Evolutionary conservation across 2,329 filamentous ascomycete genomes (phyloP).

Genomic region (Talaromyces sp.): DNA sequence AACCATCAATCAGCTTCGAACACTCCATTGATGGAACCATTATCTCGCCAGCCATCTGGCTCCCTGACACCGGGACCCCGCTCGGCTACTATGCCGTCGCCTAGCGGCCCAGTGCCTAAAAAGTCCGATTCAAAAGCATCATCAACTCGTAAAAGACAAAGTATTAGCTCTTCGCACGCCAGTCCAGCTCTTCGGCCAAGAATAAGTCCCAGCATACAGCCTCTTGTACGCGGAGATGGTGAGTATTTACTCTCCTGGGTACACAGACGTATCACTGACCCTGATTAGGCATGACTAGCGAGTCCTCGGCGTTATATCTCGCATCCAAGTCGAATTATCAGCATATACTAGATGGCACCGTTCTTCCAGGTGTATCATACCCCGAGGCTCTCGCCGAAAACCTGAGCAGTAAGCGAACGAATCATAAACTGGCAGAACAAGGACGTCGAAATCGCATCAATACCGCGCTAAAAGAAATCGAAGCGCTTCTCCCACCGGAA

Average conservation of each 20-base stretch:
- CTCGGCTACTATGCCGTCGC: slow-evolving; percentile 51
- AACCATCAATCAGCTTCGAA: slow-evolving; percentile 47
- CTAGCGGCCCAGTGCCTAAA: slow-evolving; percentile 41
- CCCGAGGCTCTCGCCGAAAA: slow-evolving; percentile 89
- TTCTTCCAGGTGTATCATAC: slow-evolving; percentile 83
- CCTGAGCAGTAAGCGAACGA: slow-evolving; percentile 91
- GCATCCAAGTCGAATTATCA: slow-evolving; percentile 97
- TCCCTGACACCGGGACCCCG: slow-evolving; percentile 53
- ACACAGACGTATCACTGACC: slow-evolving; percentile 1
- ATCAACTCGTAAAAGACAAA: slow-evolving; percentile 65
- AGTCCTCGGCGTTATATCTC: slow-evolving; percentile 68
- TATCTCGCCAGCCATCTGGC: slow-evolving; percentile 25
- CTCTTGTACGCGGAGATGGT: slow-evolving; percentile 70
- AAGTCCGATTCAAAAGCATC: slow-evolving; percentile 48
- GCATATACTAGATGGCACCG: slow-evolving; percentile 90
- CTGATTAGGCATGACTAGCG: slow-evolving; percentile 45
- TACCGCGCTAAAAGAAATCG: slow-evolving; percentile 85
- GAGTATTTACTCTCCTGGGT: slow-evolving; percentile 29
- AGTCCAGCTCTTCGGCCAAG: slow-evolving; percentile 82
- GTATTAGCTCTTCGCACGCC: slow-evolving; percentile 67
- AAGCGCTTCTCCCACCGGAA: slow-evolving; percentile 67
- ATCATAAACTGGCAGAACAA: slow-evolving; percentile 97
- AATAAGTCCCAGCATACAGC: slow-evolving; percentile 93
- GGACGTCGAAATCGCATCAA: slow-evolving; percentile 94
- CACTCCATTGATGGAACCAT: slow-evolving; percentile 48